These are phyloP conservation scores for Bifiguratus adelaidae DNA, from an alignment of 192 early-diverging fungal genomes.

Conservation along the genomic window DNA sequence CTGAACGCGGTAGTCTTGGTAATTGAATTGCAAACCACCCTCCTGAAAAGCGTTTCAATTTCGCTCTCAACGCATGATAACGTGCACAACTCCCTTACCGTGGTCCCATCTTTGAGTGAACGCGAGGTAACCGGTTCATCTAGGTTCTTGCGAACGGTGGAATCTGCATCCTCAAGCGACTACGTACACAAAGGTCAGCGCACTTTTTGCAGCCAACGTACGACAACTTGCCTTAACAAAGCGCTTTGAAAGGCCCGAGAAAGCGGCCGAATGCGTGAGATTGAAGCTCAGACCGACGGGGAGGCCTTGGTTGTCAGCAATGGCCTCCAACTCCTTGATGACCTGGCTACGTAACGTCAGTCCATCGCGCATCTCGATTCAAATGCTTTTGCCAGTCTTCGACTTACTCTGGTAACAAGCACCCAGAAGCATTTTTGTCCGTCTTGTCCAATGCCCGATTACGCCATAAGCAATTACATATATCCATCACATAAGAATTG, in stretches of 20 bases:
- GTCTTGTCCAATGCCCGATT: conserved; percentile 25
- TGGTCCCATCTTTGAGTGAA: conserved; percentile 6
- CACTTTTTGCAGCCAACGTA: conserved; percentile 1
- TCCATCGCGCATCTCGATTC: background rate
- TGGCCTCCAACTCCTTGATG: background rate
- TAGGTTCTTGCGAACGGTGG: conserved; percentile 9
- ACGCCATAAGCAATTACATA: conserved; percentile 35
- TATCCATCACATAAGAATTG: conserved; percentile 41
- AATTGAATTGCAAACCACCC: conserved; percentile 17
- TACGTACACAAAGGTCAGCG: no score
- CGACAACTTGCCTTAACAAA: conserved; percentile 11
- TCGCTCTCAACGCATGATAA: background rate
- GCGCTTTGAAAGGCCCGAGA: conserved; percentile 23
- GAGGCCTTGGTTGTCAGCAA: background rate
- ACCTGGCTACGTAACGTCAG: background rate
- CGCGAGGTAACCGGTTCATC: conserved; percentile 4
- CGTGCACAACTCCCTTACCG: background rate
- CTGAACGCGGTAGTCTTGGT: conserved; percentile 24
- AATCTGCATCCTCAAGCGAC: conserved; percentile 1
- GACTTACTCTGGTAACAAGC: conserved; percentile 25
- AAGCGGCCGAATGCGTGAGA: conserved; percentile 23
- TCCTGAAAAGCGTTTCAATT: conserved; percentile 3
- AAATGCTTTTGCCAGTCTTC: background rate
- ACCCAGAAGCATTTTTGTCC: conserved; percentile 23
- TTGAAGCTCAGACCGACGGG: conserved; percentile 8